Evolutionary conservation across 1,139 yeast species (phyloP).

Genomic region (Diutina pseudorugosa): DNA sequence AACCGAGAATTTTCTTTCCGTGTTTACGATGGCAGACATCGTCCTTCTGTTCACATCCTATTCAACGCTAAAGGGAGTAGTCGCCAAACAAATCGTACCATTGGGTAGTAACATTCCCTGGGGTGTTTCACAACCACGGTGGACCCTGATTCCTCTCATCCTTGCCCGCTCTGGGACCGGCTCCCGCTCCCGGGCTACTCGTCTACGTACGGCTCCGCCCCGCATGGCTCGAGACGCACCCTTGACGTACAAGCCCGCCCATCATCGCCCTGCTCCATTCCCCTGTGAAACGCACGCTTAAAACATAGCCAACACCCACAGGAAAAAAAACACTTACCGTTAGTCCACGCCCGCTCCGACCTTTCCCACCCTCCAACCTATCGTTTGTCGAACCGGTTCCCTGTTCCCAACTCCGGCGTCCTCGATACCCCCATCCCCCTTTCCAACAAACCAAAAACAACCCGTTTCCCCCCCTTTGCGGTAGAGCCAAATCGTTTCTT

Average conservation of each 20-base stretch:
- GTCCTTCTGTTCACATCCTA: no score
- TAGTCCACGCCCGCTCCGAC: background rate
- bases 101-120: no score
- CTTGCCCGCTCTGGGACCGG: no score
- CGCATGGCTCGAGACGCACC: background rate
- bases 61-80: no score
- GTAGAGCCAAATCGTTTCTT: background rate
- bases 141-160: no score
- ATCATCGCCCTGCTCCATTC: constrained; percentile 1
- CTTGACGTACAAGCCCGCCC: background rate
- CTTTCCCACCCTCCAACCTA: no score
- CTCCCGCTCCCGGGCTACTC: background rate
- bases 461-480: background rate
- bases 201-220: constrained; percentile 4
- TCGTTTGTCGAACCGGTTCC: no score
- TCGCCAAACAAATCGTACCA: no score
- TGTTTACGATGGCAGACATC: no score
- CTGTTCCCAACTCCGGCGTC: background rate
- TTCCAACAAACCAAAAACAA: background rate
- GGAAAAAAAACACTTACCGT: background rate
- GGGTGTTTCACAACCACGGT: no score
- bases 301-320: constrained; percentile 2
- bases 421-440: background rate
- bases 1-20: no score
- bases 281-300: constrained; percentile 3